Percentiles rank a stretch among this genome's conserved stretches.
Evolutionary conservation across 2,329 filamentous ascomycete species (phyloP).

Genomic region (Cladophialophora exuberans): DNA sequence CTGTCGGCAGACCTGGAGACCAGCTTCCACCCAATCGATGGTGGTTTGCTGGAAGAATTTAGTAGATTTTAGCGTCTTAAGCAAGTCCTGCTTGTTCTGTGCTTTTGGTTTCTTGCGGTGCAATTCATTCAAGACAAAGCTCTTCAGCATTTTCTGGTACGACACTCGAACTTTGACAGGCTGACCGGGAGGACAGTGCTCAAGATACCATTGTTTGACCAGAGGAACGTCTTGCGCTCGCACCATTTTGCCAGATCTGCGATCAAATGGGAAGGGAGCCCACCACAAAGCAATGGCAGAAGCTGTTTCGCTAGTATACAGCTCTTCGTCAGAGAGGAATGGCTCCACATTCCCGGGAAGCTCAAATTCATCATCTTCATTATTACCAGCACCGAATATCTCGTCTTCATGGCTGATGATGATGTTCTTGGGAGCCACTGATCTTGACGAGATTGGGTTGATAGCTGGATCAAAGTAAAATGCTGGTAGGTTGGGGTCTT

Average conservation of each 20-base stretch:
- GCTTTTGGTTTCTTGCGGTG: conserved; percentile 96
- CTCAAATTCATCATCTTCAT: conserved; percentile 83
- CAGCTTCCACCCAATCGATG: conserved; percentile 98
- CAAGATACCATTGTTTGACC: conserved; percentile 97
- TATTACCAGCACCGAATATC: conserved; percentile 80
- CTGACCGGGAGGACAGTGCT: conserved; percentile 87
- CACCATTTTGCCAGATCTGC: conserved; percentile 92
- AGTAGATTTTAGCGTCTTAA: conserved; percentile 88
- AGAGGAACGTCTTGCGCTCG: conserved; percentile 94
- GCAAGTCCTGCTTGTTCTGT: conserved; percentile 88
- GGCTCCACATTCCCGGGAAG: conserved; percentile 79
- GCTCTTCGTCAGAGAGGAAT: conserved; percentile 84
- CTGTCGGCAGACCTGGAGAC: conserved; percentile 95
- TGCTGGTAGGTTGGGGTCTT: conserved; percentile 86
- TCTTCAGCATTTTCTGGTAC: conserved; percentile 97
- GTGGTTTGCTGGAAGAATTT: conserved; percentile 99
- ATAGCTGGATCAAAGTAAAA: conserved; percentile 99
- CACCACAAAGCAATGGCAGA: conserved; percentile 95
- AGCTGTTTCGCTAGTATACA: conserved; percentile 86
- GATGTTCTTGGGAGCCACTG: conserved; percentile 93
- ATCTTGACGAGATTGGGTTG: conserved; percentile 94
- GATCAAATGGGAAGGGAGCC: conserved; percentile 95
- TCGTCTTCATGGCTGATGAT: conserved; percentile 90
- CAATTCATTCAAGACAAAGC: conserved; percentile 91
- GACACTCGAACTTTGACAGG: conserved; percentile 97